Evolutionary conservation across 768 basidiomycete species (phyloP).

Genomic region (Trametes meyenii): DNA sequence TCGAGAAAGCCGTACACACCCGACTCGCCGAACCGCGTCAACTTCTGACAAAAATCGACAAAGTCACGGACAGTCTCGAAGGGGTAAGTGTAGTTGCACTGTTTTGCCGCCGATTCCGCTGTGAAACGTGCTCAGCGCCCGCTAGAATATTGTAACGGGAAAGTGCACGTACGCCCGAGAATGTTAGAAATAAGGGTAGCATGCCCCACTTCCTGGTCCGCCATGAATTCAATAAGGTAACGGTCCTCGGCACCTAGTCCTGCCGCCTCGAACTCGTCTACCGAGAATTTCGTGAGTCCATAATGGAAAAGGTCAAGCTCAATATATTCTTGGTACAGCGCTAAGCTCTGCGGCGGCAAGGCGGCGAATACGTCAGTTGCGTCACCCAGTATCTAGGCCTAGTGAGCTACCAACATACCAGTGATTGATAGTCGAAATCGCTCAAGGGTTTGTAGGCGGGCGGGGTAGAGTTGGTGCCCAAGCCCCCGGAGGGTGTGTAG

Average conservation of each 20-base stretch:
- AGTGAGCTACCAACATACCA: slow-evolving; percentile 33
- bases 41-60: slow-evolving; percentile 60
- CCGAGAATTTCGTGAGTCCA: slow-evolving; percentile 56
- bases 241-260: slow-evolving; percentile 57
- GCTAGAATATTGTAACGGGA: neutral
- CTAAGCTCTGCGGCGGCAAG: slow-evolving; percentile 44
- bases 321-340: slow-evolving; percentile 65
- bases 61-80: slow-evolving; percentile 61
- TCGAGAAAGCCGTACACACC: slow-evolving; percentile 68
- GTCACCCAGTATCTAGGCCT: too few species aligned
- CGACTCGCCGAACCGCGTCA: slow-evolving; percentile 58
- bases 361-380: too few species aligned
- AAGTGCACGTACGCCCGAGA: slow-evolving; percentile 39
- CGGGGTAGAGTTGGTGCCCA: slow-evolving; percentile 31
- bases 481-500: slow-evolving; percentile 29
- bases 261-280: slow-evolving; percentile 55
- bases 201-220: slow-evolving; percentile 65
- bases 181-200: slow-evolving; percentile 56
- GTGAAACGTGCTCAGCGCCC: neutral
- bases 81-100: slow-evolving; percentile 59
- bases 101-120: slow-evolving; percentile 47
- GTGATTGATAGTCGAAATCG: slow-evolving; percentile 55
- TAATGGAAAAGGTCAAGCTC: slow-evolving; percentile 63
- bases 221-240: slow-evolving; percentile 63
- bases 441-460: slow-evolving; percentile 40